These are phyloP conservation scores for Rhizomucor pusillus DNA, from an alignment of 371 early-diverging fungal species.

Conservation along the genomic window DNA sequence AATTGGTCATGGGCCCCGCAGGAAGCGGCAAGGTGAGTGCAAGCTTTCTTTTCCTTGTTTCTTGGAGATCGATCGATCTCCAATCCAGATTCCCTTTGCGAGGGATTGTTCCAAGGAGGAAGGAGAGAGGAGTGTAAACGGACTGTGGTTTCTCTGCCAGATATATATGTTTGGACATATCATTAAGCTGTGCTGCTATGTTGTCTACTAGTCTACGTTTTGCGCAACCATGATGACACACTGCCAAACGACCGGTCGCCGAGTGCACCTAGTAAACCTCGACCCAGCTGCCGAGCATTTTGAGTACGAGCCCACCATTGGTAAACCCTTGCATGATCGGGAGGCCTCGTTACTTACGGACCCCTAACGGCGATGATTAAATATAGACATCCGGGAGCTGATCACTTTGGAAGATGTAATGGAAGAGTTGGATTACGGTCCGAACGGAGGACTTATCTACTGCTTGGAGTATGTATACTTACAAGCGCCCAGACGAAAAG, in stretches of 20 bases:
- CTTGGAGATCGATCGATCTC: neutral
- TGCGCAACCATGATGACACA: constrained; percentile 94
- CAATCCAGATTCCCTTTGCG: neutral
- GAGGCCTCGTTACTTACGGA: neutral
- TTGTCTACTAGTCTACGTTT: constrained; percentile 81
- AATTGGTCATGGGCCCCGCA: constrained; percentile 98
- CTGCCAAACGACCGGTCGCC: constrained; percentile 75
- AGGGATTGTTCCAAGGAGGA: too few relatives aligned
- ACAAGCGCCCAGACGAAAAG: neutral
- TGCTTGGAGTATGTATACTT: constrained; percentile 77
- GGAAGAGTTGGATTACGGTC: constrained; percentile 97
- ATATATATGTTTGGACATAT: too few relatives aligned
- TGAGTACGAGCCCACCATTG: constrained; percentile 87
- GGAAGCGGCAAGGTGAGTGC: constrained; percentile 90
- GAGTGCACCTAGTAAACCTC: constrained; percentile 93
- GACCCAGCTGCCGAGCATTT: constrained; percentile 98
- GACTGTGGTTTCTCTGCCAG: too few relatives aligned
- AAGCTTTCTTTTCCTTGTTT: neutral
- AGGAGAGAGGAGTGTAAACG: too few relatives aligned
- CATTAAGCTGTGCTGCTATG: too few relatives aligned
- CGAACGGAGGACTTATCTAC: constrained; percentile 98
- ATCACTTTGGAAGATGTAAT: constrained; percentile 97
- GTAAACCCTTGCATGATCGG: constrained; percentile 24
- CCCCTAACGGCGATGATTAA: neutral
- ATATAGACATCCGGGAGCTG: constrained; percentile 88